phyloP scores from a whole-genome alignment of 257 asterid species.

The Handroanthus guayacan region DNA sequence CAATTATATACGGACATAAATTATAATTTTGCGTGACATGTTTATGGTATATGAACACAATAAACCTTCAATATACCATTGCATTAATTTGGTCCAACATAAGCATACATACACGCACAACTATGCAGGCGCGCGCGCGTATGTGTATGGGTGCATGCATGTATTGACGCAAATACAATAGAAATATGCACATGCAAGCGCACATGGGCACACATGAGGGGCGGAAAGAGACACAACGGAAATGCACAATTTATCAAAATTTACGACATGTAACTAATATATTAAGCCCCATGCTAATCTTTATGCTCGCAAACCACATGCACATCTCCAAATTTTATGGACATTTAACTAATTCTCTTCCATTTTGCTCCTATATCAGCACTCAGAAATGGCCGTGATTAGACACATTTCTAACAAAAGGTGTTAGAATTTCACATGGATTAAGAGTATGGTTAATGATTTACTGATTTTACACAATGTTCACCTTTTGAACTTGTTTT shows the following conservation, averaged over 20 bases:
- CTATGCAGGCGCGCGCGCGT: not conserved
- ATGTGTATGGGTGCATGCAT: not conserved
- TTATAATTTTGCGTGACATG: too few species aligned
- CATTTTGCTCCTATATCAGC: not conserved
- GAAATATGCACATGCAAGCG: conserved; percentile 18
- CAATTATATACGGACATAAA: too few species aligned
- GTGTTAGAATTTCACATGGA: too few species aligned
- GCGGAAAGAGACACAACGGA: not conserved
- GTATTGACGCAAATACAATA: not conserved
- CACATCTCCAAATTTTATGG: not conserved
- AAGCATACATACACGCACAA: not conserved
- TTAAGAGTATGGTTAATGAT: too few species aligned
- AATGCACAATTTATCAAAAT: not conserved
- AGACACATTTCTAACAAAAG: too few species aligned
- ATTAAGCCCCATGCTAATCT: not conserved
- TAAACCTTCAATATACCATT: too few species aligned
- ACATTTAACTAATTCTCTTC: not conserved
- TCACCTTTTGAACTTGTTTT: too few species aligned
- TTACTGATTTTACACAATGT: too few species aligned
- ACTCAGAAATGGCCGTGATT: too few species aligned
- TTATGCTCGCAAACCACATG: not conserved
- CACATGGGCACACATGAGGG: conserved; percentile 21
- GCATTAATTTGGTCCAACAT: not conserved
- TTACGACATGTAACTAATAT: not conserved
- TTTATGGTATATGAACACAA: too few species aligned